Evolutionary conservation across 176 grass and related monocot genomes (phyloP).

Genomic region (Bothriochloa decipiens): DNA sequence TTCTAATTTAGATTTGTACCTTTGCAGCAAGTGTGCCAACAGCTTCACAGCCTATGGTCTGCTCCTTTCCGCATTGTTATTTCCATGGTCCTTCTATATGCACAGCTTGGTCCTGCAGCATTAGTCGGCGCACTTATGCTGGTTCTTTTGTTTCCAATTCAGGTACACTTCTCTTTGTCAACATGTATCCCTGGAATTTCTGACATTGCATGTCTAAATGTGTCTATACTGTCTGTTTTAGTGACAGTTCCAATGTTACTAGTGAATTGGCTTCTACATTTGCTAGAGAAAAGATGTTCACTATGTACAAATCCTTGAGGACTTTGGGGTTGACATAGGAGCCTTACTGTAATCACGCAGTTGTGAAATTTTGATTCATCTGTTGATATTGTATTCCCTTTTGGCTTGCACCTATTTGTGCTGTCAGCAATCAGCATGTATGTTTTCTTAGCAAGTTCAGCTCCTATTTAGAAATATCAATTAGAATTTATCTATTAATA

Average conservation of each 20-base stretch:
- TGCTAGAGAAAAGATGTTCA: conserved; percentile 36
- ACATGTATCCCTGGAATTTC: conserved; percentile 19
- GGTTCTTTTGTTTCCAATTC: conserved; percentile 86
- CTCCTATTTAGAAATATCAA: not conserved
- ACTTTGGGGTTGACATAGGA: conserved; percentile 12
- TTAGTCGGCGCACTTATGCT: conserved; percentile 81
- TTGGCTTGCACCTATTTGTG: not conserved
- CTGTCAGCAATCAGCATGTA: not conserved
- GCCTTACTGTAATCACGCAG: conserved; percentile 20
- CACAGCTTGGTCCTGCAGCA: conserved; percentile 80
- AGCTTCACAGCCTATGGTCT: conserved; percentile 98
- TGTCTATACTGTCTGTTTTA: conserved; percentile 15
- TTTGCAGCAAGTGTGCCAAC: conserved; percentile 94
- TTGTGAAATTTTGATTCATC: conserved; percentile 26
- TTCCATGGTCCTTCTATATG: conserved; percentile 80
- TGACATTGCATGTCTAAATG: conserved; percentile 22
- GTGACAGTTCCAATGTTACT: conserved; percentile 6
- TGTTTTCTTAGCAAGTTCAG: not conserved
- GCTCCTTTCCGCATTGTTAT: conserved; percentile 98
- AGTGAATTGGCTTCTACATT: conserved; percentile 25
- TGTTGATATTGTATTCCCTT: not conserved
- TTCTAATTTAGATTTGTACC: conserved; percentile 39
- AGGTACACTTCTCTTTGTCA: conserved; percentile 62
- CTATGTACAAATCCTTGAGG: not conserved
- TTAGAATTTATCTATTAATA: not conserved